Evolutionary conservation across 768 basidiomycete species (phyloP), one percentile per base, ranked within the genome.

Genomic region (Podaxis sp.): DNA sequence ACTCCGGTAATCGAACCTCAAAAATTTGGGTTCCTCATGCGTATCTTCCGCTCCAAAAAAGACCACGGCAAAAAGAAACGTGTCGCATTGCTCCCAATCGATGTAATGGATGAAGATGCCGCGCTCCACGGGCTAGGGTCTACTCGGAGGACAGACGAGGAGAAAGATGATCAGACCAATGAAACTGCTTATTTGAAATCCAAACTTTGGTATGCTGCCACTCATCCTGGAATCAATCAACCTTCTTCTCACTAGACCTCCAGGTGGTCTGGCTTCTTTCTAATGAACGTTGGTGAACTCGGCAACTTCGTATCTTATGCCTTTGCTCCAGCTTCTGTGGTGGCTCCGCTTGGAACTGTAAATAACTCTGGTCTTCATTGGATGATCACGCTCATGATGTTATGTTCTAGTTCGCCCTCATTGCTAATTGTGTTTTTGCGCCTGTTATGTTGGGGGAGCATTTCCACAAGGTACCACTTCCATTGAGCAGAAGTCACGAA

Each of bases 311-410:
- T 88, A 52, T 92, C 92, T 0, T 96, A 96, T 64, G 94, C 88
- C 0, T 96, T 81, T 74, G 93, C 93, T 22, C 94, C 94, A 8
- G 93, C 94, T 4, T 93, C 91, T n/a, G 77, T 96, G 4, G 94
- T 98, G 12, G 95, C 96, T 0, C 96, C 96, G 29, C 80, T 98
- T 11, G 96, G 96, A n/a, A 95, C 93, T 50, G 95, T 96, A 67
- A 76, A 50, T 47, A 66, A 67, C 63, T 24, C 36, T 59, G 24
- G 47, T 53, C 52, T 29, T 17, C 63, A 56, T 58, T 60, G 29
- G 38, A 55, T 22, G 25, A 64, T 63, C 57, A 70, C 17, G 37
- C 60, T 15, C 43, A 59, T 59, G 13, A 27, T 59, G 60, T 19
- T n/a, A 54, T 55, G 24, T 63, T 50, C 4, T 29, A 94, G 88